Evolutionary conservation across 148 eudicot genomes (phyloP).

Genomic region (Pouteria glomerata): DNA sequence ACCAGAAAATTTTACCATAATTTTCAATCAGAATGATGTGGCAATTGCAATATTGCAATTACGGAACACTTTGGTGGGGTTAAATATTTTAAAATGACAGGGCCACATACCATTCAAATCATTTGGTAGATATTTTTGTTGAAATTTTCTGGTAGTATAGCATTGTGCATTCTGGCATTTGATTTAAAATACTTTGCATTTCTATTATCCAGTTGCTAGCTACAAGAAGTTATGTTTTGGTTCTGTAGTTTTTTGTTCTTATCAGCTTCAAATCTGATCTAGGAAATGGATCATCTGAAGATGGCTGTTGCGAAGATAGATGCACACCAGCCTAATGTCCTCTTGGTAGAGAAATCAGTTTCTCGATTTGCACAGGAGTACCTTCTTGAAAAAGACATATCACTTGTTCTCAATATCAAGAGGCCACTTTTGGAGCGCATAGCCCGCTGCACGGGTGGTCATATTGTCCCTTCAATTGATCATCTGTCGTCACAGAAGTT

Average conservation of each 20-base stretch:
- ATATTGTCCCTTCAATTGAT: constrained; percentile 90
- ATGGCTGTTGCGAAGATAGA: constrained; percentile 99
- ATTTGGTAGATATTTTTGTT: too few relatives aligned
- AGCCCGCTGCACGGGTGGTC: constrained; percentile 96
- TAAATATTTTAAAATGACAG: too few relatives aligned
- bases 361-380: constrained; percentile 92
- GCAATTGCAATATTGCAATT: too few relatives aligned
- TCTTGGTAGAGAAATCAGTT: constrained; percentile 97
- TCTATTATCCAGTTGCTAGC: background rate
- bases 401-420: constrained; percentile 86
- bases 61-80: too few relatives aligned
- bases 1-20: too few relatives aligned
- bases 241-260: constrained; percentile 9
- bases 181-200: background rate
- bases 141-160: too few relatives aligned
- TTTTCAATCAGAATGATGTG: too few relatives aligned
- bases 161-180: too few relatives aligned
- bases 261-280: constrained; percentile 12
- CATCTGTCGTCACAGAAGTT: constrained; percentile 68
- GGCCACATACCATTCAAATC: too few relatives aligned
- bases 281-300: constrained; percentile 98
- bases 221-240: background rate
- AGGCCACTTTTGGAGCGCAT: constrained; percentile 91
- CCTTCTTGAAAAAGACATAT: constrained; percentile 80
- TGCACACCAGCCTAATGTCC: constrained; percentile 69